Percentiles rank a stretch among this genome's conserved stretches.
Evolutionary conservation across 345 rosid genomes (phyloP).

Genomic region (Populus euphratica): DNA sequence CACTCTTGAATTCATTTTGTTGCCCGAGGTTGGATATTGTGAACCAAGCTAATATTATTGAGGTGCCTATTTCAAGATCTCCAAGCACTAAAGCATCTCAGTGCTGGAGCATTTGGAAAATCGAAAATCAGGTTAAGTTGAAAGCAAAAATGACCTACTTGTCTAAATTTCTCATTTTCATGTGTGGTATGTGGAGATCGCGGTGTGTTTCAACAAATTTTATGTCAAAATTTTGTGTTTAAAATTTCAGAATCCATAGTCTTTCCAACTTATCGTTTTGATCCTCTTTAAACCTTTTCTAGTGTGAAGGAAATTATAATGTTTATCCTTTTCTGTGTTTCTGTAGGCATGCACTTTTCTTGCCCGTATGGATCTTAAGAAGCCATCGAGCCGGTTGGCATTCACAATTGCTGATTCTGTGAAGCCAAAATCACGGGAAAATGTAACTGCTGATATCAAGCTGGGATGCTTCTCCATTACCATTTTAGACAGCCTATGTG

Average conservation of each 20-base stretch:
- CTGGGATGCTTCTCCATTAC: constrained; percentile 84
- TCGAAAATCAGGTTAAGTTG: constrained; percentile 86
- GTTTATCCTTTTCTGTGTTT: constrained; percentile 21
- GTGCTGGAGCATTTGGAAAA: constrained; percentile 97
- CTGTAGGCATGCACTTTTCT: constrained; percentile 94
- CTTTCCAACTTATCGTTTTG: constrained; percentile 4
- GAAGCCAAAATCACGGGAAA: constrained; percentile 84
- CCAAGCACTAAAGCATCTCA: constrained; percentile 70
- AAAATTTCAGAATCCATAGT: not conserved
- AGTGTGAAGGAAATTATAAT: not conserved
- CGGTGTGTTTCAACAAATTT: not conserved
- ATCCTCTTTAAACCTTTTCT: constrained; percentile 4
- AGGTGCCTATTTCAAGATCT: constrained; percentile 74
- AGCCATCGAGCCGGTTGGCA: constrained; percentile 75
- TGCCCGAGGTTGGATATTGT: constrained; percentile 97
- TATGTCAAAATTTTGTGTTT: not conserved
- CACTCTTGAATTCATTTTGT: constrained; percentile 57
- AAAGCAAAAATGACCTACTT: constrained; percentile 9
- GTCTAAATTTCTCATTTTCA: not conserved
- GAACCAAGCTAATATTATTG: constrained; percentile 72
- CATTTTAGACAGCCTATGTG: constrained; percentile 78
- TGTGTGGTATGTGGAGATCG: not conserved
- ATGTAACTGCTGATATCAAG: constrained; percentile 77
- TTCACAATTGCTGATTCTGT: constrained; percentile 78
- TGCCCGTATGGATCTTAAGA: constrained; percentile 80